These are phyloP conservation scores for Aspergillus oerlinghausenensis DNA, from an alignment of 2,329 filamentous ascomycete species.

Conservation along the genomic window DNA sequence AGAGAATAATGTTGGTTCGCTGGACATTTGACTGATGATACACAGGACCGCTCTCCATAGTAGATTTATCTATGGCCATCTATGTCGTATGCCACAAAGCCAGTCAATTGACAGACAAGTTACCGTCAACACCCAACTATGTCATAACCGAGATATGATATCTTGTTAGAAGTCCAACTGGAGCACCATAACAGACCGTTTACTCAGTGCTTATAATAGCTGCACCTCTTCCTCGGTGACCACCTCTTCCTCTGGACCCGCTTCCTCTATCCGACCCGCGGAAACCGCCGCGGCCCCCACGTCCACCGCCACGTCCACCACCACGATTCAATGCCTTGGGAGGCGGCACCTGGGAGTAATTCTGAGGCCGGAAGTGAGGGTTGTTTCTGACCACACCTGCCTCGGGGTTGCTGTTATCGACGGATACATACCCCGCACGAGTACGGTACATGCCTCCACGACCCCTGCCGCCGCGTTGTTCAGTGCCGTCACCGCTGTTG, in stretches of 20 bases:
- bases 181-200: not conserved
- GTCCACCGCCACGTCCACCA: slow-evolving; percentile 33
- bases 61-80: not conserved
- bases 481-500: slow-evolving; percentile 19
- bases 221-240: slow-evolving; percentile 24
- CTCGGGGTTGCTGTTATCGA: slow-evolving; percentile 48
- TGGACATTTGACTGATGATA: not conserved
- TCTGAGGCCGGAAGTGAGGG: slow-evolving; percentile 53
- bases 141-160: not conserved
- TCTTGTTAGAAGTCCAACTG: not conserved
- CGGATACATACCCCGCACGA: slow-evolving; percentile 34
- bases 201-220: slow-evolving; percentile 1
- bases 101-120: not conserved
- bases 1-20: not conserved
- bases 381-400: slow-evolving; percentile 54
- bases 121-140: not conserved
- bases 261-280: slow-evolving; percentile 27
- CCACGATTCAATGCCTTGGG: slow-evolving; percentile 39
- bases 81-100: not conserved
- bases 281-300: slow-evolving; percentile 28
- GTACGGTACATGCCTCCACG: slow-evolving; percentile 26
- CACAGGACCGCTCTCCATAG: not conserved
- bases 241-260: slow-evolving; percentile 25
- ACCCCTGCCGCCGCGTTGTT: slow-evolving; percentile 12
- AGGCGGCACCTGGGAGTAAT: slow-evolving; percentile 49